Conservation (phyloP, 306 rosid genomes). For the Lathyrus tuberosus region DNA sequence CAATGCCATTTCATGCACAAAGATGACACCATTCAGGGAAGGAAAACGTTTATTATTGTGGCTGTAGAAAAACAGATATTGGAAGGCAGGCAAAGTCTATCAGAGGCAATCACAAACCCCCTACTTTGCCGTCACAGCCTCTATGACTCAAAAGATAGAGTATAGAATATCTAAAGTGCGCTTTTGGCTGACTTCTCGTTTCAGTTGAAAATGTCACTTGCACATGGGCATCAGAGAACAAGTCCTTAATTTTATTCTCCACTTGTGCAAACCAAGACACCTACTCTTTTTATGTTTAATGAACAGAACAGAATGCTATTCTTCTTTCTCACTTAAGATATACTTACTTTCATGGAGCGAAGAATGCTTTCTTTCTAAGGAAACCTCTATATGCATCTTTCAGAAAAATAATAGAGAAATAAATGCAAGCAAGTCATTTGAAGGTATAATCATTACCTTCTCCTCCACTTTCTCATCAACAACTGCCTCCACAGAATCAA, state of each 20-base stretch:
- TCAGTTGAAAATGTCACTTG: too few relatives aligned
- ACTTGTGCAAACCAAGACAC: neutral
- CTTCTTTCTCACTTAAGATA: neutral
- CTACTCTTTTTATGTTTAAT: neutral
- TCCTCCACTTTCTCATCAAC: conserved; percentile 99
- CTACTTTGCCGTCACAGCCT: too few relatives aligned
- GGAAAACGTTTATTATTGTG: too few relatives aligned
- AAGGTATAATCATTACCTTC: conserved; percentile 58
- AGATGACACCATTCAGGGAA: too few relatives aligned
- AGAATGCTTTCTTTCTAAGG: neutral
- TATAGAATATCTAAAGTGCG: too few relatives aligned
- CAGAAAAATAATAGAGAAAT: neutral
- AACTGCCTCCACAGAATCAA: conserved; percentile 88
- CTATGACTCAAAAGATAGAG: too few relatives aligned
- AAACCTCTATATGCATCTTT: conserved; percentile 22
- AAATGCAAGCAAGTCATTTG: conserved; percentile 1
- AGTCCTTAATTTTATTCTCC: too few relatives aligned
- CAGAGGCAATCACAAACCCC: too few relatives aligned
- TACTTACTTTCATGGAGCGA: neutral
- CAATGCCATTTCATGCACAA: neutral
- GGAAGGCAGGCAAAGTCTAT: too few relatives aligned
- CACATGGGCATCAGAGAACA: too few relatives aligned
- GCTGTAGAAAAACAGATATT: too few relatives aligned
- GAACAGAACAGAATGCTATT: neutral
- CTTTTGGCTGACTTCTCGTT: too few relatives aligned